Percentiles rank a stretch among this genome's conserved stretches.
Conservation (phyloP, 2,329 filamentous ascomycete genomes). For the Epichloe amarillans region DNA sequence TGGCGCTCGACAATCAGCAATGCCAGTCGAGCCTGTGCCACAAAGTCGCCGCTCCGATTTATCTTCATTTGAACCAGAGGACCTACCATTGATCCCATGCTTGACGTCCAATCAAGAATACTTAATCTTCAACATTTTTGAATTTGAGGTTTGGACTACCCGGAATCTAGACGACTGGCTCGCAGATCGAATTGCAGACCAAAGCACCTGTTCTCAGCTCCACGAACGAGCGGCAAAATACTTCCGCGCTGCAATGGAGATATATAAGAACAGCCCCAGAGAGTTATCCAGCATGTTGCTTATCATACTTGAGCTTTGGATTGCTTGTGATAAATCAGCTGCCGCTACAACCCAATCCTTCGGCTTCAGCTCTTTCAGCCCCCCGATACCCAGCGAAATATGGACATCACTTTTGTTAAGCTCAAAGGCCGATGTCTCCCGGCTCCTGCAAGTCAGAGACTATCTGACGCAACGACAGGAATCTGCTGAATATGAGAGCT, state of each 20-base stretch:
- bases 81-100: too few species aligned
- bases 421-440: slow-evolving; percentile 9
- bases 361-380: slow-evolving; percentile 31
- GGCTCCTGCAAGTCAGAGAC: slow-evolving; percentile 24
- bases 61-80: too few species aligned
- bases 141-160: slow-evolving; percentile 35
- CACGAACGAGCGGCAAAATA: slow-evolving; percentile 21
- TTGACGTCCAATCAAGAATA: too few species aligned
- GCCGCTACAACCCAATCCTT: slow-evolving; percentile 19
- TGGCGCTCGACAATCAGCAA: too few species aligned
- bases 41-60: too few species aligned
- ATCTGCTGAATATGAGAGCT: too few species aligned
- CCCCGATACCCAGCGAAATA: slow-evolving; percentile 23
- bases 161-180: slow-evolving; percentile 26
- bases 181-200: slow-evolving; percentile 6
- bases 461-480: too few species aligned
- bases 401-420: slow-evolving; percentile 33
- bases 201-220: slow-evolving; percentile 17
- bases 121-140: too few species aligned
- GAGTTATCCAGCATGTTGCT: slow-evolving; percentile 39
- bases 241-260: slow-evolving; percentile 10
- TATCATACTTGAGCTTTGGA: slow-evolving; percentile 43
- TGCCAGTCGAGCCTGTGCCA: too few species aligned
- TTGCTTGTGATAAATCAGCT: slow-evolving; percentile 37
- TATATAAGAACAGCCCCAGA: slow-evolving; percentile 29